Evolutionary conservation across 805 yeast genomes (phyloP).

Genomic region (Candida chilensis): DNA sequence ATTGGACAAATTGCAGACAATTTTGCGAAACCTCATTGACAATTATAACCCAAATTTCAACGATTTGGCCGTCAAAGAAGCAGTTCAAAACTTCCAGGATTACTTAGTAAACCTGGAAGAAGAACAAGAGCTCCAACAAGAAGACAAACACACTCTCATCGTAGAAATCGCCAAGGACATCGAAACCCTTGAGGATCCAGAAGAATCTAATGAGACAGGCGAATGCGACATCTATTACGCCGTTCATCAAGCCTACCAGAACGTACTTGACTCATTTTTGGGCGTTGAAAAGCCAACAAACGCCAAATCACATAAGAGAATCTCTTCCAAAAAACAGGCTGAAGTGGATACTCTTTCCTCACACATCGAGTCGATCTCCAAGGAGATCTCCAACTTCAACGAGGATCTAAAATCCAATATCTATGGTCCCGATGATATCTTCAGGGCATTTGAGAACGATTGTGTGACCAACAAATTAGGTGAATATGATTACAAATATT

Average conservation of each 20-base stretch:
- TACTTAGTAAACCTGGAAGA: slow-evolving; percentile 23
- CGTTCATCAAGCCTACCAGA: neutral
- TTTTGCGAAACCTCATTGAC: slow-evolving; percentile 38
- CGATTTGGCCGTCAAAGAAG: slow-evolving; percentile 76
- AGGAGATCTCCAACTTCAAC: slow-evolving; percentile 6
- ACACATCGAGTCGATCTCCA: neutral
- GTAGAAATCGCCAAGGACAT: slow-evolving; percentile 7
- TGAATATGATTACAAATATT: slow-evolving; percentile 61
- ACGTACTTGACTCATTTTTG: neutral
- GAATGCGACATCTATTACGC: neutral
- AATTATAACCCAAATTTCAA: slow-evolving; percentile 80
- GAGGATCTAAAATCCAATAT: slow-evolving; percentile 5
- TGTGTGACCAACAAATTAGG: slow-evolving; percentile 47
- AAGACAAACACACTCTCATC: slow-evolving; percentile 7
- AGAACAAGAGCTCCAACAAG: slow-evolving; percentile 3
- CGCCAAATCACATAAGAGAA: no score
- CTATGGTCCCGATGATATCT: slow-evolving; percentile 57
- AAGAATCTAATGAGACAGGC: no score
- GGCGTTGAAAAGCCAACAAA: no score
- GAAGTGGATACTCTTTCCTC: neutral
- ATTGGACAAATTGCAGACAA: slow-evolving; percentile 26
- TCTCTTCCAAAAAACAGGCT: no score
- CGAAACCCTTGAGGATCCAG: no score
- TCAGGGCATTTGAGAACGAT: slow-evolving; percentile 44
- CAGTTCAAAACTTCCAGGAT: slow-evolving; percentile 48